Evolutionary conservation across 1,284 basidiomycete genomes (phyloP), one percentile per base, ranked within the genome.

Genomic region (Moniliella sp.): DNA sequence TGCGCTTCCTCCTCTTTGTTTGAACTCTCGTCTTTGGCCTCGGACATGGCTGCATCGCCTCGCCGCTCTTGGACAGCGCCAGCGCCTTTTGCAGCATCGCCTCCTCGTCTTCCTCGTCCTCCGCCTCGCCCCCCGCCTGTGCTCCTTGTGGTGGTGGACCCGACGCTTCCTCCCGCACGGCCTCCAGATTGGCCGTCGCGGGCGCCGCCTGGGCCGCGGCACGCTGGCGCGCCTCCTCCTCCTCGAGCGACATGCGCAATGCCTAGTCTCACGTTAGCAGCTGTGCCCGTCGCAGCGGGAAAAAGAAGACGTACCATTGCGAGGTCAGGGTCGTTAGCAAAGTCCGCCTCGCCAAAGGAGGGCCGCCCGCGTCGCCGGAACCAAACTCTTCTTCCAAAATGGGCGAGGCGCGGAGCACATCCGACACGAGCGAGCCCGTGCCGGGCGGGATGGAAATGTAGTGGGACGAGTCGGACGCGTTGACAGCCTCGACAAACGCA

Each of bases 171-270:
- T 39, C 31, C 30, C 33, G 26, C 11, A 32, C 15, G 33, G 31
- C 16, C 17, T 30, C 15, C 10, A 35, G 28, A n/a, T 5, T 18
- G 37, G 14, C n/a, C n/a, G n/a, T n/a, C 15, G 11, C 29, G 14
- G 29, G 14, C 10, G 14, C 29, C 12, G 37, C 15, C 3, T 38
- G 39, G 18, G 53, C 49, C 15, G 48, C 37, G 8, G 54, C 46
- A 11, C 50, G 38, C 33, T 80, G 78, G 14, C 84, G 73, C 18
- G 83, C 83, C 57, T 79, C 75, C 40, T 86, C 88, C 63, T 97
- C 88, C 64, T 93, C 81, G 69, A 97, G 74, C 0, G 86, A 94
- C 76, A 97, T 82, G 25, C 88, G 78, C 27, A 97, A 69, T 8
- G 84, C 88, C 83, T 91, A n/a, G n/a, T n/a, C n/a, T n/a, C n/a